Base-by-base conservation (phyloP, 2,329 filamentous ascomycete genomes). In the Mycosphaerella sp. region DNA sequence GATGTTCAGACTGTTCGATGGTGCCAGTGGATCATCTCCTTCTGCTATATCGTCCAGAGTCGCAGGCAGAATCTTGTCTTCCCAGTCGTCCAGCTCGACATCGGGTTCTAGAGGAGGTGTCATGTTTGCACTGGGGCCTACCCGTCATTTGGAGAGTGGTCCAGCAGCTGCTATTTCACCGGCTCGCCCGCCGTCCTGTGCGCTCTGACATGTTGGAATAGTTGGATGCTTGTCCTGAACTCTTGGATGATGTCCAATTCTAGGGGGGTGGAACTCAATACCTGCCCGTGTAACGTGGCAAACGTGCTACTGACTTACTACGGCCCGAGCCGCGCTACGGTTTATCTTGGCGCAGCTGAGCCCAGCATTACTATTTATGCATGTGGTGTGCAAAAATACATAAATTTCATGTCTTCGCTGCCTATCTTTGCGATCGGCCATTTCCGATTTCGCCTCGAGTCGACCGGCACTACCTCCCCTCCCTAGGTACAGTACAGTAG, bases 21-120 rank as follows among this genome's bases (percentile, higher is more conserved):
- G 48, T 11, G 48, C 48, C 32, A 51, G 45, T 21, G 48, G 48
- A 38, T 45, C 48, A 45, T 51, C 48, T 45, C 45, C 48, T 31
- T 34, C 48, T 39, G 48, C 48, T 10, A 51, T 31, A 5, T 51
- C 48, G 12, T 51, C 48, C n/a, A 51, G 41, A 29, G 48, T 51
- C 2, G 48, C 29, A 39, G 48, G 42, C 17, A 51, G 23, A 5
- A 41, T 45, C 26, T 51, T 51, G 42, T 51, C 48, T 32, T 51
- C 48, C 48, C 48, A 51, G 41, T 41, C 23, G 6, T 51, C 40
- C 40, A 51, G 29, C 45, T 51, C 48, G 21, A 51, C 4, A 29
- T 51, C 48, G 11, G 48, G 48, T 10, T 40, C 41, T 17, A 23
- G 32, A 14, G 32, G 8, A 14, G 31, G 10, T 17, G 48, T 34